phyloP scores from a whole-genome alignment of 2,329 filamentous ascomycete genomes.

The Calonectria pteridis region DNA sequence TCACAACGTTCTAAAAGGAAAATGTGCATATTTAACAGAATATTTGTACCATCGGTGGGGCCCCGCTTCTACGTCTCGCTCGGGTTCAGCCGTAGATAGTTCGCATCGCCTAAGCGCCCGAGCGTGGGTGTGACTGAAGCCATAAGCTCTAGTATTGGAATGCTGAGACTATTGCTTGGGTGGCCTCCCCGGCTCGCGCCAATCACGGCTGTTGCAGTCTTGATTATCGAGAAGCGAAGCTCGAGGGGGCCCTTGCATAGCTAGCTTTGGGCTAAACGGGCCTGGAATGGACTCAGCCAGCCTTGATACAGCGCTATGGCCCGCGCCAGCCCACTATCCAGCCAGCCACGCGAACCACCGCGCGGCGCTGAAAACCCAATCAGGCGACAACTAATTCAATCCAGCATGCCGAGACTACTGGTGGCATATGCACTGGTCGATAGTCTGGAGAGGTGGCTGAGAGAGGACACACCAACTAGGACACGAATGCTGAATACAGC shows the following conservation, averaged over 20 bases:
- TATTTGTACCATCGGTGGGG: background rate
- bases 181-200: background rate
- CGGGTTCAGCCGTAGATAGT: background rate
- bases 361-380: background rate
- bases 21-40: background rate
- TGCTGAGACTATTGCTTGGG: background rate
- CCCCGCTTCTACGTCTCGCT: background rate
- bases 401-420: background rate
- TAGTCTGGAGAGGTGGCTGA: background rate
- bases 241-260: background rate
- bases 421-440: background rate
- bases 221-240: background rate
- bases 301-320: background rate
- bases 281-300: background rate
- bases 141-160: background rate
- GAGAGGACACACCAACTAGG: background rate
- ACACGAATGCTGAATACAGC: background rate
- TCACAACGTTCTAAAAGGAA: background rate
- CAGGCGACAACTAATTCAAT: background rate
- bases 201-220: background rate
- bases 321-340: background rate
- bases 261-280: background rate
- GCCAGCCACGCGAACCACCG: background rate
- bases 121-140: background rate
- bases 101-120: background rate